Conservation (phyloP, 768 basidiomycete genomes). For the Suillus subaureus region DNA sequence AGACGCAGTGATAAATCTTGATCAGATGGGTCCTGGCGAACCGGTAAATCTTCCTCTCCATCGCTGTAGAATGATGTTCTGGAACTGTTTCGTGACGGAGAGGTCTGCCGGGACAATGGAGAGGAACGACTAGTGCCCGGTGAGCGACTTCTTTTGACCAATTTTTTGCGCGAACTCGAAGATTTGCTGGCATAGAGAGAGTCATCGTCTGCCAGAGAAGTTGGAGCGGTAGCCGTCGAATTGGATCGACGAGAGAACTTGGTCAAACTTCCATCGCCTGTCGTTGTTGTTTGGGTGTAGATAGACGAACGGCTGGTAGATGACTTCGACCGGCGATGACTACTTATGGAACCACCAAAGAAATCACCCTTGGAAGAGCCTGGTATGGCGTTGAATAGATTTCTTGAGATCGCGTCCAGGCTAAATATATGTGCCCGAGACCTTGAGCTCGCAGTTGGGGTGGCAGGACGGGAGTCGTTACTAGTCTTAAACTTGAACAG, state of each 20-base stretch:
- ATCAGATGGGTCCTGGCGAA: constrained; percentile 65
- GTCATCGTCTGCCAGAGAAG: constrained; percentile 69
- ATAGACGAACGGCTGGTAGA: constrained; percentile 71
- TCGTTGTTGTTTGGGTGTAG: constrained; percentile 67
- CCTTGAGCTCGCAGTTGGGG: constrained; percentile 78
- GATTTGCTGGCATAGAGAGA: constrained; percentile 45
- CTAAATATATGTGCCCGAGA: constrained; percentile 82
- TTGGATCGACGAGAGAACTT: constrained; percentile 74
- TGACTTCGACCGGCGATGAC: constrained; percentile 71
- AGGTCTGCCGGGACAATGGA: constrained; percentile 36
- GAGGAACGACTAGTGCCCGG: constrained; percentile 39
- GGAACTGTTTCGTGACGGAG: constrained; percentile 45
- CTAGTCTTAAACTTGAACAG: constrained; percentile 87
- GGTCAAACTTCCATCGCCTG: constrained; percentile 65
- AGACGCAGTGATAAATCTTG: constrained; percentile 76
- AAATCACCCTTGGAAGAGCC: constrained; percentile 74
- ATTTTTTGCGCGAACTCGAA: constrained; percentile 49
- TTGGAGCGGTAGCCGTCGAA: constrained; percentile 65
- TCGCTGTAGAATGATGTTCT: constrained; percentile 41
- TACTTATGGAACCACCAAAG: constrained; percentile 71
- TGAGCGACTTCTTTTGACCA: constrained; percentile 49
- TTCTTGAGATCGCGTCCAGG: constrained; percentile 87
- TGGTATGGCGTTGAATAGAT: constrained; percentile 75
- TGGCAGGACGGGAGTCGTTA: constrained; percentile 76
- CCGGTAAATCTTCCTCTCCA: constrained; percentile 45